A percentile compares a stretch with the other conserved stretches of the same genome.
Evolutionary conservation across 306 rosid genomes (phyloP).

Genomic region (Gynostemma pentaphyllum): DNA sequence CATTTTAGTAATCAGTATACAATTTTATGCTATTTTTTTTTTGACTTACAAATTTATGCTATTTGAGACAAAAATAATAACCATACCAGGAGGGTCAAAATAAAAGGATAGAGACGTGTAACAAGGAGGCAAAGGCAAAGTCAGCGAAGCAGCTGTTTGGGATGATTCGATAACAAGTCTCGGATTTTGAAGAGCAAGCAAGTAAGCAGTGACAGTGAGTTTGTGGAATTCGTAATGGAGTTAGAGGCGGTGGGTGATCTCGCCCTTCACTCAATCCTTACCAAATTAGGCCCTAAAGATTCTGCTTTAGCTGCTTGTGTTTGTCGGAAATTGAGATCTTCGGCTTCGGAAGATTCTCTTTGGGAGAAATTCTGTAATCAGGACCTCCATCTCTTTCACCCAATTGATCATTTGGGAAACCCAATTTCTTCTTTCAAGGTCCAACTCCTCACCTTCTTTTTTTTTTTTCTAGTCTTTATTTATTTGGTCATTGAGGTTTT

Average conservation of each 20-base stretch:
- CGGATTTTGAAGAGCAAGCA: neutral
- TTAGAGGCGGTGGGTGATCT: conserved; percentile 65
- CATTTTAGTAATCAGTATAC: too few species aligned
- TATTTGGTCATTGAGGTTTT: neutral
- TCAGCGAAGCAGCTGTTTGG: neutral
- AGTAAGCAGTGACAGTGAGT: neutral
- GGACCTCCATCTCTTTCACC: conserved; percentile 41
- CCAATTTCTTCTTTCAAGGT: conserved; percentile 69
- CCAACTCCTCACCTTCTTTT: neutral
- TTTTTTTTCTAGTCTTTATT: neutral
- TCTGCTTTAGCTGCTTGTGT: conserved; percentile 44
- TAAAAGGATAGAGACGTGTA: too few species aligned
- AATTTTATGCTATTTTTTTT: too few species aligned
- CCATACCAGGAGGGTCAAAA: too few species aligned
- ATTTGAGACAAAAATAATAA: too few species aligned
- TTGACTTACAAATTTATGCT: too few species aligned
- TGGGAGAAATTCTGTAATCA: conserved; percentile 50
- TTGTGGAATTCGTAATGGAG: conserved; percentile 16
- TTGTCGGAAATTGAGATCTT: conserved; percentile 32
- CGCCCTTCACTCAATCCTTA: conserved; percentile 32
- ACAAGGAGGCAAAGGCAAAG: too few species aligned
- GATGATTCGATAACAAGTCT: neutral
- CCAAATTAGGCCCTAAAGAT: conserved; percentile 45
- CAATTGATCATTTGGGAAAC: conserved; percentile 49
- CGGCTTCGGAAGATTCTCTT: conserved; percentile 53